A percentile compares a stretch with the other conserved stretches of the same genome.
Evolutionary conservation across 371 early-diverging fungal genomes (phyloP).

Genomic region (Actinomortierella ambigua): DNA sequence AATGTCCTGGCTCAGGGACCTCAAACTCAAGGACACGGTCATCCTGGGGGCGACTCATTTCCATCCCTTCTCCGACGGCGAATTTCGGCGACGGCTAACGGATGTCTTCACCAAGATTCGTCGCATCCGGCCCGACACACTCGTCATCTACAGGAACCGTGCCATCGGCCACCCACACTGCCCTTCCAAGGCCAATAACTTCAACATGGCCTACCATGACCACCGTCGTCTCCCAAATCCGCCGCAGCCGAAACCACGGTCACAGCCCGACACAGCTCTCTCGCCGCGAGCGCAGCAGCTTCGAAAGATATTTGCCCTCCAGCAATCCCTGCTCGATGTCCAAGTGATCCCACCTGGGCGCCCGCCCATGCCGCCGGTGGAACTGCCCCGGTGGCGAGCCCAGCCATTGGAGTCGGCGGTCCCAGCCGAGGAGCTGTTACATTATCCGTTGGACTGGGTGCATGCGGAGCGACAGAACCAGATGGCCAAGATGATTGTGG

Average conservation of each 20-base stretch:
- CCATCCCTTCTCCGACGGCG: conserved; percentile 49
- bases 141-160: conserved; percentile 50
- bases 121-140: conserved; percentile 46
- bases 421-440: conserved; percentile 46
- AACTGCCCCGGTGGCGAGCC: conserved; percentile 50
- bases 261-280: no score
- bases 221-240: no score
- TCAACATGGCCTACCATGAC: conserved; percentile 9
- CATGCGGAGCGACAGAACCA: conserved; percentile 60
- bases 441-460: conserved; percentile 62
- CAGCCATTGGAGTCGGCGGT: conserved; percentile 47
- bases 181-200: conserved; percentile 32
- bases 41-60: conserved; percentile 55
- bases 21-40: conserved; percentile 51
- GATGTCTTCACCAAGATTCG: conserved; percentile 53
- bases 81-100: conserved; percentile 48
- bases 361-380: conserved; percentile 52
- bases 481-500: conserved; percentile 59
- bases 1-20: conserved; percentile 56
- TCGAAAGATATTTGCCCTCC: no score
- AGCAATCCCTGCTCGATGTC: no score
- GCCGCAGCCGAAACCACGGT: conserved; percentile 18
- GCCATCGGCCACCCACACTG: conserved; percentile 36
- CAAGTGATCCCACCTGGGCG: conserved; percentile 50
- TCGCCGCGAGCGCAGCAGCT: no score